Evolutionary conservation across 2,329 filamentous ascomycete genomes (phyloP).

Genomic region (Colletotrichum ledebouriae): DNA sequence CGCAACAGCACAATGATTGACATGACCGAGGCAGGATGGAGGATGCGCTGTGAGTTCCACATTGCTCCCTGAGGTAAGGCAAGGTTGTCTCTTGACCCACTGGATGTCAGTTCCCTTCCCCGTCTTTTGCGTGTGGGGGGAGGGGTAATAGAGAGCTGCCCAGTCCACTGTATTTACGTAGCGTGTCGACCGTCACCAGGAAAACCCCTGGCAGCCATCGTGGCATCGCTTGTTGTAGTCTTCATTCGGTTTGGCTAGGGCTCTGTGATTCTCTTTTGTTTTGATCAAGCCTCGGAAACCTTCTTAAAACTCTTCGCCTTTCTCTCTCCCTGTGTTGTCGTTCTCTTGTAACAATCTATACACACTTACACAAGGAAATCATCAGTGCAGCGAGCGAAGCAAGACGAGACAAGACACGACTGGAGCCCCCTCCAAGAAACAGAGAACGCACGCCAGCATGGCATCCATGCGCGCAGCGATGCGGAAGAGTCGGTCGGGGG

Average conservation of each 20-base stretch:
- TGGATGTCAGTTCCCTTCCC: neutral
- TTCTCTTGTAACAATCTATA: no score
- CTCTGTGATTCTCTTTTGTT: neutral
- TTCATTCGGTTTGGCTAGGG: no score
- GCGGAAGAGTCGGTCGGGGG: constrained; percentile 35
- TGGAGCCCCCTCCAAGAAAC: constrained; percentile 9
- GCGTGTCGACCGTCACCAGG: constrained; percentile 18
- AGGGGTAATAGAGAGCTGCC: neutral
- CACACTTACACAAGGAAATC: no score
- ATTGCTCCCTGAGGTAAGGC: no score
- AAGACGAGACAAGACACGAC: neutral
- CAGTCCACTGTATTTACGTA: neutral
- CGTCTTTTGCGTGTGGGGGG: neutral
- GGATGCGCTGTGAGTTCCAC: neutral
- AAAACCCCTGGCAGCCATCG: constrained; percentile 30
- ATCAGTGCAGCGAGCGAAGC: neutral
- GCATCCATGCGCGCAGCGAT: constrained; percentile 25
- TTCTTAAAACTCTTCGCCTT: neutral
- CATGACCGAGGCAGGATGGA: neutral
- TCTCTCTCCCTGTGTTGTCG: neutral
- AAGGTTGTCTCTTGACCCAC: neutral
- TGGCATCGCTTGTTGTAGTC: constrained; percentile 13
- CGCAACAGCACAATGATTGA: neutral
- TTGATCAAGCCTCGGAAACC: no score
- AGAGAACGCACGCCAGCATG: constrained; percentile 26